A percentile compares a stretch with the other conserved stretches of the same genome.
Evolutionary conservation across 345 rosid genomes (phyloP).

Genomic region (Heritiera fomes): DNA sequence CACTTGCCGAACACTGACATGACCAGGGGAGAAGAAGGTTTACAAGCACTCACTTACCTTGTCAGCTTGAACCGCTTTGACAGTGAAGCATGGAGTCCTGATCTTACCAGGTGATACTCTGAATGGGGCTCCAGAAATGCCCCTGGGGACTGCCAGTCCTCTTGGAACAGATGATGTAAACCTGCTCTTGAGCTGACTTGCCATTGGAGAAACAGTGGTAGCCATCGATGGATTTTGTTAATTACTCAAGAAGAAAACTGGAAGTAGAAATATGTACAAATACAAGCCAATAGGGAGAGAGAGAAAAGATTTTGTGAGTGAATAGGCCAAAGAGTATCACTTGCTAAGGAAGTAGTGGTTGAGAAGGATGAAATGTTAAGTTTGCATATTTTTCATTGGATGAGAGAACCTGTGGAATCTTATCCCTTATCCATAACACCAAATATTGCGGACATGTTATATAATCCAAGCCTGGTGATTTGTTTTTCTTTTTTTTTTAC

Average conservation of each 20-base stretch:
- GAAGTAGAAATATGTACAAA: neutral
- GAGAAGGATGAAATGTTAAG: slow-evolving; percentile 31
- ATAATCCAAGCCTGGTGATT: neutral
- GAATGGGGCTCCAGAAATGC: slow-evolving; percentile 65
- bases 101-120: slow-evolving; percentile 49
- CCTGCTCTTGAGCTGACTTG: slow-evolving; percentile 81
- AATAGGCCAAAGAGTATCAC: slow-evolving; percentile 24
- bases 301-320: neutral
- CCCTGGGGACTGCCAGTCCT: slow-evolving; percentile 52
- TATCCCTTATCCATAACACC: slow-evolving; percentile 42
- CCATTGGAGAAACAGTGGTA: slow-evolving; percentile 81
- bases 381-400: slow-evolving; percentile 38
- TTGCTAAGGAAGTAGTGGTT: slow-evolving; percentile 28
- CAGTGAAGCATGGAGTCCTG: slow-evolving; percentile 55
- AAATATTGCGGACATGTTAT: neutral
- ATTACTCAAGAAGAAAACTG: slow-evolving; percentile 20
- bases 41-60: slow-evolving; percentile 44
- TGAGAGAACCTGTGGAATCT: slow-evolving; percentile 17
- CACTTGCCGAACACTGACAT: neutral
- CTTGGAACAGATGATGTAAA: slow-evolving; percentile 54
- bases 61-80: slow-evolving; percentile 72
- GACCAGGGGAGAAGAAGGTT: neutral
- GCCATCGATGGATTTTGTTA: slow-evolving; percentile 40
- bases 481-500: too few relatives aligned
- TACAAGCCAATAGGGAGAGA: neutral